Conservation (phyloP, 345 rosid species). For the Hevea brasiliensis region DNA sequence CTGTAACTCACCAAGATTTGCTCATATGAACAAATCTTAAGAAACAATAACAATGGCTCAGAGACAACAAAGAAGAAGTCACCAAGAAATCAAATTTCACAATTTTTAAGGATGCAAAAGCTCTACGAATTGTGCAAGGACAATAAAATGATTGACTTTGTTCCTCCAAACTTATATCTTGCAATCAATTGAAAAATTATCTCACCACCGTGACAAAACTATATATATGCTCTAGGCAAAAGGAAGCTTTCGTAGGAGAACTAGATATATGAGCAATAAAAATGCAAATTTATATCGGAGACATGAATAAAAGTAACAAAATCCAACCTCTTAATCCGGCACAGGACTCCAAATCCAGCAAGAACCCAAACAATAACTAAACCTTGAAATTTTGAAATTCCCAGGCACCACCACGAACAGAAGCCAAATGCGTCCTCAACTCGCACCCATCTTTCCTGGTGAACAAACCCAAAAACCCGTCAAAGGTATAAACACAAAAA, state of each 20-base stretch:
- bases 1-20: not conserved
- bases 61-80: not conserved
- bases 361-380: not conserved
- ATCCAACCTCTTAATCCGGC: conserved; percentile 7
- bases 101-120: too few species aligned
- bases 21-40: not conserved
- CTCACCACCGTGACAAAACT: too few species aligned
- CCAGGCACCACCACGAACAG: not conserved
- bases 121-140: not conserved
- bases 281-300: not conserved
- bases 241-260: not conserved
- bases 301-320: not conserved
- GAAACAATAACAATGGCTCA: not conserved
- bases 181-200: too few species aligned
- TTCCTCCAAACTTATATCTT: not conserved
- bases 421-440: conserved; percentile 5
- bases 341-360: not conserved
- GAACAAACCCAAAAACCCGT: not conserved
- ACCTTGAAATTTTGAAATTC: conserved; percentile 3
- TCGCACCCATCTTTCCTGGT: not conserved
- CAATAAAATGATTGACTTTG: not conserved
- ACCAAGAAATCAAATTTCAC: not conserved
- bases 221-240: not conserved
- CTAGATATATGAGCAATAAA: too few species aligned
- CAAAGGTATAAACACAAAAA: not conserved